Evolutionary conservation across 2,329 filamentous ascomycete species (phyloP).

Genomic region (Mariannaea sp.): DNA sequence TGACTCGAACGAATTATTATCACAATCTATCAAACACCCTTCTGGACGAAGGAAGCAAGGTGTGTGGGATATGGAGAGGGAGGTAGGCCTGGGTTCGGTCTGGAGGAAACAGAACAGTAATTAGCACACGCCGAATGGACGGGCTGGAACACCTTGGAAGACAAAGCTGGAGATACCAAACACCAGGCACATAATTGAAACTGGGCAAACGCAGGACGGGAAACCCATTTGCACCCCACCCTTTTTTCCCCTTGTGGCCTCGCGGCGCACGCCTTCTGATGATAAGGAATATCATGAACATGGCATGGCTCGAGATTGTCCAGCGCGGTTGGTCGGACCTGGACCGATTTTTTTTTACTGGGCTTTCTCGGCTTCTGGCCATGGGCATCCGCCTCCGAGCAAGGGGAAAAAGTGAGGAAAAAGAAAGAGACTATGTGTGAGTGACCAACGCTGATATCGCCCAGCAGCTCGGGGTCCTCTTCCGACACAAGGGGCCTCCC

Average conservation of each 20-base stretch:
- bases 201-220: background rate
- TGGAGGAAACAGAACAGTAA: slow-evolving; percentile 30
- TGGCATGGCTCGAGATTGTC: slow-evolving; percentile 18
- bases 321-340: slow-evolving; percentile 4
- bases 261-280: slow-evolving; percentile 16
- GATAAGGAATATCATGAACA: slow-evolving; percentile 19
- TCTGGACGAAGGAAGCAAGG: background rate
- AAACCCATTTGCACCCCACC: slow-evolving; percentile 20
- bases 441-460: too few relatives aligned
- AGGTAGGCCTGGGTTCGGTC: slow-evolving; percentile 17
- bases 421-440: too few relatives aligned
- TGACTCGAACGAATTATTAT: slow-evolving; percentile 23
- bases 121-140: slow-evolving; percentile 25
- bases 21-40: slow-evolving; percentile 17
- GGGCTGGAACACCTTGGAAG: slow-evolving; percentile 5
- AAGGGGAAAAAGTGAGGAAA: too few relatives aligned
- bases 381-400: too few relatives aligned
- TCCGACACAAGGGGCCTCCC: too few relatives aligned
- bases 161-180: too few relatives aligned
- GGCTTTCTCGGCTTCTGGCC: background rate
- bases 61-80: slow-evolving; percentile 5
- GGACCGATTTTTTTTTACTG: slow-evolving; percentile 3
- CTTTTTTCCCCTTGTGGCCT: slow-evolving; percentile 20
- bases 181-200: too few relatives aligned
- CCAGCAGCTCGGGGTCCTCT: too few relatives aligned